Percentiles rank a stretch among this genome's conserved stretches.
phyloP scores from a whole-genome alignment of 352 stramenopile genomes.

The Phytopythium aichiense region DNA sequence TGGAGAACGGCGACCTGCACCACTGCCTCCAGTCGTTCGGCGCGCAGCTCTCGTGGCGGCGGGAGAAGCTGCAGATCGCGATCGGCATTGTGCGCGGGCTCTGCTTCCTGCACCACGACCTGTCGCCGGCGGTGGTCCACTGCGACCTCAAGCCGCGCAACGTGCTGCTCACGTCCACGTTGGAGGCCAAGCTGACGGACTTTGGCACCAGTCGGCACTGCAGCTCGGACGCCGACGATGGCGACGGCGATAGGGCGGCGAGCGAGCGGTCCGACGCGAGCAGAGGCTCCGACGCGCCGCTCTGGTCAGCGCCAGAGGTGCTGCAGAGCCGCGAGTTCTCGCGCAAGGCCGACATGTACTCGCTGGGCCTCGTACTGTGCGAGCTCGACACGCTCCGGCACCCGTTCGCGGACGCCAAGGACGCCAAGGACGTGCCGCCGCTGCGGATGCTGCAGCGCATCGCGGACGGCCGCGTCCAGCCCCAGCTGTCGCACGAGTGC shows the following conservation, averaged over 20 bases:
- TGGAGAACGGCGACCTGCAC: slow-evolving; percentile 32
- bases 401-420: slow-evolving; percentile 25
- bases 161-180: slow-evolving; percentile 28
- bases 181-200: slow-evolving; percentile 40
- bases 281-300: slow-evolving; percentile 19
- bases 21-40: slow-evolving; percentile 26
- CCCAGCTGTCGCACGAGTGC: slow-evolving; percentile 23
- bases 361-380: slow-evolving; percentile 54
- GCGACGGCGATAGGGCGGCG: background rate
- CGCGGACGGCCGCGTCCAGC: slow-evolving; percentile 21
- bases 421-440: slow-evolving; percentile 11
- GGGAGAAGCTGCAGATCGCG: slow-evolving; percentile 39
- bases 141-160: slow-evolving; percentile 52
- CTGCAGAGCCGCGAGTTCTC: slow-evolving; percentile 39
- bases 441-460: slow-evolving; percentile 31
- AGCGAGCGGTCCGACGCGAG: slow-evolving; percentile 13
- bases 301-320: slow-evolving; percentile 76
- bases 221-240: background rate
- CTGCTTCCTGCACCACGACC: slow-evolving; percentile 38
- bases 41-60: slow-evolving; percentile 28
- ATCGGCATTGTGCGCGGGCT: slow-evolving; percentile 42
- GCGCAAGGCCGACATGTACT: slow-evolving; percentile 69
- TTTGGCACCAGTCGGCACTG: slow-evolving; percentile 18
- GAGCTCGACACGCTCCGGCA: slow-evolving; percentile 46
- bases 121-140: slow-evolving; percentile 32